phyloP scores from a whole-genome alignment of 352 stramenopile genomes.

The Globisporangium spiculum region DNA sequence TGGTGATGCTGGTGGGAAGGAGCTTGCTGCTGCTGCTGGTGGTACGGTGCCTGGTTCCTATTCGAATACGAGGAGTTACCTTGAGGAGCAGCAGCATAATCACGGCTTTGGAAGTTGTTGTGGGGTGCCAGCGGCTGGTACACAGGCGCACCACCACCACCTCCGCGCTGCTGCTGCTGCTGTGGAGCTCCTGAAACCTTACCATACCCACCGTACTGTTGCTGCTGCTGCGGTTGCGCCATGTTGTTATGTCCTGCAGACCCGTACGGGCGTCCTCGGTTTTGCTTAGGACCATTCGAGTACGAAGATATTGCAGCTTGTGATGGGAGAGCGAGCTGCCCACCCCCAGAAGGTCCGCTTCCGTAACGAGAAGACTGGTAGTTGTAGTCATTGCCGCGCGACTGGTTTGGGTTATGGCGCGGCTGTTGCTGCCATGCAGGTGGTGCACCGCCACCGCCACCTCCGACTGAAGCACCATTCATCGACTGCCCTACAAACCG shows the following conservation, averaged over 20 bases:
- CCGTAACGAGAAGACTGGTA: slow-evolving; percentile 10
- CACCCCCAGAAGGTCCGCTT: slow-evolving; percentile 5
- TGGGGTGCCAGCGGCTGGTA: slow-evolving; percentile 17
- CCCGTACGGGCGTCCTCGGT: slow-evolving; percentile 11
- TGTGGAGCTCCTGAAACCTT: slow-evolving; percentile 12
- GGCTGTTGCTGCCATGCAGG: slow-evolving; percentile 10
- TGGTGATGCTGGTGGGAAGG: slow-evolving; percentile 14
- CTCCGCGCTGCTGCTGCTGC: slow-evolving; percentile 13
- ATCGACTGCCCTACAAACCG: slow-evolving; percentile 13
- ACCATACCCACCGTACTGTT: slow-evolving; percentile 13
- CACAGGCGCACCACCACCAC: background rate
- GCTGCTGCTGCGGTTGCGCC: slow-evolving; percentile 10
- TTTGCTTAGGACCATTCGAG: slow-evolving; percentile 14
- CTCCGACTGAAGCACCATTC: slow-evolving; percentile 1
- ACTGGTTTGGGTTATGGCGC: background rate
- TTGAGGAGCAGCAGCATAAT: slow-evolving; percentile 12
- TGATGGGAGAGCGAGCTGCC: background rate
- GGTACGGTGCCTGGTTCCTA: slow-evolving; percentile 23
- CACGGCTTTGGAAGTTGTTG: slow-evolving; percentile 11
- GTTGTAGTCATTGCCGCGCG: slow-evolving; percentile 9
- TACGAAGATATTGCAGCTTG: slow-evolving; percentile 15
- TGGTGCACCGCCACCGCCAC: background rate
- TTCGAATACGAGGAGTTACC: slow-evolving; percentile 14
- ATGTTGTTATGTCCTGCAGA: background rate
- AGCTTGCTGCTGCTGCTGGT: slow-evolving; percentile 14